phyloP scores from a whole-genome alignment of 768 basidiomycete genomes.

The Austroboletus eburneus region DNA sequence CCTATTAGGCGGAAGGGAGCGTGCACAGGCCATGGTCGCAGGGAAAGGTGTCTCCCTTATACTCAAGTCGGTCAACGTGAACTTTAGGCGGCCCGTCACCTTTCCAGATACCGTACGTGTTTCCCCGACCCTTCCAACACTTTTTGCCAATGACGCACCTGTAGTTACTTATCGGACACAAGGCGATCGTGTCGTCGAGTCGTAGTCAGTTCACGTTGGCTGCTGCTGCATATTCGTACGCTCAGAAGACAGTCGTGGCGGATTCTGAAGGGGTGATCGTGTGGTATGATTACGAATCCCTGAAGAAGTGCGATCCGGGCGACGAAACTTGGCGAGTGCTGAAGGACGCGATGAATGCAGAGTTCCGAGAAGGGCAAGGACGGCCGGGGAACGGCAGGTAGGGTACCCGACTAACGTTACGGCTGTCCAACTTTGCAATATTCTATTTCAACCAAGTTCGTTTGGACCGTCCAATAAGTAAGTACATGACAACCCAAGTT shows the following conservation, averaged over 20 bases:
- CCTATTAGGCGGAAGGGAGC: slow-evolving; percentile 54
- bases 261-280: slow-evolving; percentile 62
- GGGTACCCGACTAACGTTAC: too few species aligned
- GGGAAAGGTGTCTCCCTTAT: slow-evolving; percentile 70
- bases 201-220: slow-evolving; percentile 46
- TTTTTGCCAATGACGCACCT: background rate
- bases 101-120: slow-evolving; percentile 69
- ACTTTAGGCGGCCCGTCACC: slow-evolving; percentile 66
- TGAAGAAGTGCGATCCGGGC: slow-evolving; percentile 62
- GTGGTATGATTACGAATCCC: slow-evolving; percentile 74
- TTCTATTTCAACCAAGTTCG: too few species aligned
- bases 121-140: slow-evolving; percentile 1
- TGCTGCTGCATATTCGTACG: slow-evolving; percentile 59
- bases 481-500: too few species aligned
- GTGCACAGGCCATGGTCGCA: slow-evolving; percentile 53
- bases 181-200: slow-evolving; percentile 37
- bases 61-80: slow-evolving; percentile 64
- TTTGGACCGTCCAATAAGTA: too few species aligned
- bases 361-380: slow-evolving; percentile 15
- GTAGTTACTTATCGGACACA: slow-evolving; percentile 64
- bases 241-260: slow-evolving; percentile 59
- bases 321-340: slow-evolving; percentile 39
- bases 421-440: too few species aligned
- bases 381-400: background rate
- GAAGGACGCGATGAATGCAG: slow-evolving; percentile 18